phyloP scores from a whole-genome alignment of 352 stramenopile genomes.

The Pythium sukuiense region DNA sequence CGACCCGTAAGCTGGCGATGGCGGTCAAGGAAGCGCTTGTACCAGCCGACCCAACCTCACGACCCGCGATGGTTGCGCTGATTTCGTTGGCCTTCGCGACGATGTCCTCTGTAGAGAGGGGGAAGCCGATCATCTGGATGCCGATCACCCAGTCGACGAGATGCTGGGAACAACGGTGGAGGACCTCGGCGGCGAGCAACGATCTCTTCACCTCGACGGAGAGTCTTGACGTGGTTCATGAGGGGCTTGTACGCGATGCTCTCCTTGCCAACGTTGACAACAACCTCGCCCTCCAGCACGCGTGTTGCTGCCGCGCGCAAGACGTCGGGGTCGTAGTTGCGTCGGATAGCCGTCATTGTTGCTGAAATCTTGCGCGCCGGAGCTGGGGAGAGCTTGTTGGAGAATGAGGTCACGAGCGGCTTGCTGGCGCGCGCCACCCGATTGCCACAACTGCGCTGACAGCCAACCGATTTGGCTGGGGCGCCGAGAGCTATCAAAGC shows the following conservation, averaged over 20 bases:
- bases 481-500: too few relatives aligned
- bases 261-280: neutral
- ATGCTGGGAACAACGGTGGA: neutral
- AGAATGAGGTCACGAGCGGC: too few relatives aligned
- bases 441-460: too few relatives aligned
- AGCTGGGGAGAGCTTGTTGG: too few relatives aligned
- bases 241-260: neutral
- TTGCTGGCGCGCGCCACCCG: too few relatives aligned
- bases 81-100: conserved; percentile 18
- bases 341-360: too few relatives aligned
- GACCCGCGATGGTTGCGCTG: neutral
- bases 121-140: conserved; percentile 20
- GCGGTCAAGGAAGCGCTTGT: conserved; percentile 24
- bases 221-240: neutral
- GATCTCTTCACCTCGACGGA: neutral
- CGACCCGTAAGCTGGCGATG: conserved; percentile 10
- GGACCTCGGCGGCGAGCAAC: conserved; percentile 4
- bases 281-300: neutral
- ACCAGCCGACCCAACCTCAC: conserved; percentile 17
- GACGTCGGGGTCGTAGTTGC: neutral
- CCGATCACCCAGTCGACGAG: conserved; percentile 25
- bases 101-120: conserved; percentile 15
- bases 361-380: too few relatives aligned
- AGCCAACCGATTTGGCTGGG: too few relatives aligned
- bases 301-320: neutral